Evolutionary conservation across 441 rosid genomes (phyloP), one percentile per base, ranked within the genome.

Genomic region (Gossypium lobatum): DNA sequence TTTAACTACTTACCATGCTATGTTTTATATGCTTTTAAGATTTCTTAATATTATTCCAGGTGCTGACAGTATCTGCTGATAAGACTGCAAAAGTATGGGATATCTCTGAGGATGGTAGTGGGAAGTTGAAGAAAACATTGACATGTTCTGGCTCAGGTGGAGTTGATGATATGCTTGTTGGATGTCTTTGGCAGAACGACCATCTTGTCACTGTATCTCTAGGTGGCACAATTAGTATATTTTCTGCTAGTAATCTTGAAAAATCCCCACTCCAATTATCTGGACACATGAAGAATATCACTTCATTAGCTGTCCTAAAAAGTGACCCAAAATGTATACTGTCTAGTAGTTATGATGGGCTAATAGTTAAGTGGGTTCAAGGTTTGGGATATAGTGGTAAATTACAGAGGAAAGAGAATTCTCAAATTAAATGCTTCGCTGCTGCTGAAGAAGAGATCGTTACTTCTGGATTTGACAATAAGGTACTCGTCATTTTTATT

Each of bases 81-180:
- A 95, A 95, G 89, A 87, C 97, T 62, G 96, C 97, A 3, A 95
- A 95, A 83, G 79, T 95, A 62, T 95, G 98, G 98, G 93, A 91
- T 57, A 91, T 95, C 71, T 81, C 85, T 46, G 92, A 87, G 61
- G 83, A 85, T 61, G 95, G 96, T 74, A 84, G 72, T 62, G 96
- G 97, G 70, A 84, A 80, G 50, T 73, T 91, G 81, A 83, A 73
- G 81, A 92, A 87, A 76, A 92, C 97, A 26, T 77, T 92, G 84
- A 77, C 80, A 58, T 84, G 83, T 83, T 60, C 91, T 66, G 91
- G 89, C 73, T 82, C 89, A 4, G 96, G 96, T n/a, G 97, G 97
- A 73, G 84, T 95, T 65, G 94, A 95, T 62, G 98, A 91, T 77
- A 95, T 95, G 98, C 85, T 95, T 59, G 97, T 95, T 28, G 96